phyloP scores from a whole-genome alignment of 306 rosid species.

The Potentilla sterilis region DNA sequence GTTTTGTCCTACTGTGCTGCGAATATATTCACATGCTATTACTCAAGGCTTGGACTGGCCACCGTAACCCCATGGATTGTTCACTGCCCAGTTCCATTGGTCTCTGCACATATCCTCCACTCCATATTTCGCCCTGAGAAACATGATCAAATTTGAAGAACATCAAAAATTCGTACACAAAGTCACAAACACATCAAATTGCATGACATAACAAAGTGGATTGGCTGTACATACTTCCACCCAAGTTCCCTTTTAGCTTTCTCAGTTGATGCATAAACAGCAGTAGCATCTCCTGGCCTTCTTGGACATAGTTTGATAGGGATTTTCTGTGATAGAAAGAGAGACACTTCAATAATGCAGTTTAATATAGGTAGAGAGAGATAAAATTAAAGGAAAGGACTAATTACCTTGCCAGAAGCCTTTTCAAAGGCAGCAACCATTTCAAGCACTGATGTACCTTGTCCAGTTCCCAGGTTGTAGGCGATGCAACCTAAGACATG shows the following conservation, averaged over 20 bases:
- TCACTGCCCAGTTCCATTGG: slow-evolving; percentile 96
- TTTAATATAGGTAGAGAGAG: neutral
- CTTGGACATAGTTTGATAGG: slow-evolving; percentile 68
- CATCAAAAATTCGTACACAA: neutral
- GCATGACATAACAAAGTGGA: neutral
- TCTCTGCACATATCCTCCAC: slow-evolving; percentile 93
- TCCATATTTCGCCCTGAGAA: slow-evolving; percentile 53
- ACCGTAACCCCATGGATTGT: slow-evolving; percentile 78
- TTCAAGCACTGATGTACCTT: slow-evolving; percentile 88
- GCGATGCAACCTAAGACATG: slow-evolving; percentile 69
- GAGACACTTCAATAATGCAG: neutral
- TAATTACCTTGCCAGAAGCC: slow-evolving; percentile 70
- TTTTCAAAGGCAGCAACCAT: slow-evolving; percentile 90
- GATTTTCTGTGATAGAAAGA: slow-evolving; percentile 55
- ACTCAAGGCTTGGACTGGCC: slow-evolving; percentile 35
- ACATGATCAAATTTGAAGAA: neutral
- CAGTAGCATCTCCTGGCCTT: slow-evolving; percentile 90
- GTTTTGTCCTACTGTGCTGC: neutral
- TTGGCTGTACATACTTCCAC: slow-evolving; percentile 70
- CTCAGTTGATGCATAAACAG: slow-evolving; percentile 83
- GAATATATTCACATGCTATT: slow-evolving; percentile 1
- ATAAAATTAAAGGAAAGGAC: neutral
- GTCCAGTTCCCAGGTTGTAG: slow-evolving; percentile 88
- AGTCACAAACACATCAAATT: neutral
- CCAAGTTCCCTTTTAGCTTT: slow-evolving; percentile 82